Percentiles rank a stretch among this genome's conserved stretches.
phyloP scores from a whole-genome alignment of 441 rosid species.

The Brassica hybrid region DNA sequence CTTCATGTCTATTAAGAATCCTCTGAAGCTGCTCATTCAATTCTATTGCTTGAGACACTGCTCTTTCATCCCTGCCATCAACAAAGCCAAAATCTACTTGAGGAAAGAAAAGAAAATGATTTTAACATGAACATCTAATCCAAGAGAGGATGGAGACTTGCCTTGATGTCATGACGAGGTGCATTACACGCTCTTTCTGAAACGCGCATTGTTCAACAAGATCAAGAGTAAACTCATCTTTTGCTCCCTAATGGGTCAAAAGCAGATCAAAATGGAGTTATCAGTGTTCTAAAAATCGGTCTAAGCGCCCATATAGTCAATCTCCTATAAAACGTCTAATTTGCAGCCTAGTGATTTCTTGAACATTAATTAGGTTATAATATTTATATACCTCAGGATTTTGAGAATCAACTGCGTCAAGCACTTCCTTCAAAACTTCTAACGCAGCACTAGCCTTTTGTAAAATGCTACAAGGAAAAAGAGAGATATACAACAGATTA shows the following conservation, averaged over 20 bases:
- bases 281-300: too few relatives aligned
- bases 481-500: constrained; percentile 7
- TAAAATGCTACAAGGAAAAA: constrained; percentile 61
- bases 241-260: constrained; percentile 62
- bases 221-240: constrained; percentile 95
- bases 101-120: not conserved
- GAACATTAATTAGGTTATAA: not conserved
- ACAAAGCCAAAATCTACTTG: constrained; percentile 7
- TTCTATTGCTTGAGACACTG: constrained; percentile 87
- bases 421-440: constrained; percentile 92
- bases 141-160: constrained; percentile 43
- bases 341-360: too few relatives aligned
- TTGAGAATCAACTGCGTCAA: constrained; percentile 86
- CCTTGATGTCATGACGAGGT: constrained; percentile 92
- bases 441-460: constrained; percentile 89
- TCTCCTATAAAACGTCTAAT: too few relatives aligned
- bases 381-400: constrained; percentile 69
- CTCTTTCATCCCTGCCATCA: constrained; percentile 71
- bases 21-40: constrained; percentile 91
- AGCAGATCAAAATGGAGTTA: not conserved
- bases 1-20: constrained; percentile 77
- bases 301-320: too few relatives aligned
- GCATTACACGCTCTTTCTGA: constrained; percentile 96
- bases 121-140: not conserved
- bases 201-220: constrained; percentile 98